phyloP scores from a whole-genome alignment of 2,329 filamentous ascomycete species.

The Cryphonectria nitschkei region DNA sequence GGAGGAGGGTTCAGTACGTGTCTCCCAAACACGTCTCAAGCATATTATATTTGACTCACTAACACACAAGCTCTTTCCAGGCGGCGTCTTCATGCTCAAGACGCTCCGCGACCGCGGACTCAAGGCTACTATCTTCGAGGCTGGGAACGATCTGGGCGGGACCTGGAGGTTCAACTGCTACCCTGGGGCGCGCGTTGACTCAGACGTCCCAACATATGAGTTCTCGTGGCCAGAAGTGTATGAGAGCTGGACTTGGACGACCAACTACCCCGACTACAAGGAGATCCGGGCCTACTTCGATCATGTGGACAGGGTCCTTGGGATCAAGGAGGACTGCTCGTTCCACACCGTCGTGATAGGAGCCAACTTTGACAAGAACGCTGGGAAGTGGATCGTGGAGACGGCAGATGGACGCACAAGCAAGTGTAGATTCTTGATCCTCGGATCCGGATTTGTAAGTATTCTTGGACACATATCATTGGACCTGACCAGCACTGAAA shows the following conservation, averaged over 20 bases:
- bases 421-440: slow-evolving; percentile 54
- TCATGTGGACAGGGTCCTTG: slow-evolving; percentile 58
- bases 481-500: neutral
- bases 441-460: slow-evolving; percentile 56
- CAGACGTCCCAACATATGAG: slow-evolving; percentile 57
- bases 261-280: slow-evolving; percentile 53
- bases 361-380: slow-evolving; percentile 53
- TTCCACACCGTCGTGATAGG: slow-evolving; percentile 60
- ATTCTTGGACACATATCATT: neutral
- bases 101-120: slow-evolving; percentile 54
- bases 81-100: slow-evolving; percentile 56
- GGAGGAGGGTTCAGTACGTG: slow-evolving; percentile 49
- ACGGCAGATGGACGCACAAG: slow-evolving; percentile 56
- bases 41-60: neutral
- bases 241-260: slow-evolving; percentile 61
- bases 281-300: slow-evolving; percentile 63
- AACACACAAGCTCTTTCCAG: slow-evolving; percentile 28
- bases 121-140: slow-evolving; percentile 55
- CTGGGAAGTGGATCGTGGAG: slow-evolving; percentile 46
- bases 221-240: slow-evolving; percentile 55
- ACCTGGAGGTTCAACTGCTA: slow-evolving; percentile 63
- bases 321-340: slow-evolving; percentile 59
- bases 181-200: slow-evolving; percentile 58
- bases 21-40: neutral
- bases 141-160: slow-evolving; percentile 54